phyloP scores from a whole-genome alignment of 768 basidiomycete species.

The Naganishia randhawae region DNA sequence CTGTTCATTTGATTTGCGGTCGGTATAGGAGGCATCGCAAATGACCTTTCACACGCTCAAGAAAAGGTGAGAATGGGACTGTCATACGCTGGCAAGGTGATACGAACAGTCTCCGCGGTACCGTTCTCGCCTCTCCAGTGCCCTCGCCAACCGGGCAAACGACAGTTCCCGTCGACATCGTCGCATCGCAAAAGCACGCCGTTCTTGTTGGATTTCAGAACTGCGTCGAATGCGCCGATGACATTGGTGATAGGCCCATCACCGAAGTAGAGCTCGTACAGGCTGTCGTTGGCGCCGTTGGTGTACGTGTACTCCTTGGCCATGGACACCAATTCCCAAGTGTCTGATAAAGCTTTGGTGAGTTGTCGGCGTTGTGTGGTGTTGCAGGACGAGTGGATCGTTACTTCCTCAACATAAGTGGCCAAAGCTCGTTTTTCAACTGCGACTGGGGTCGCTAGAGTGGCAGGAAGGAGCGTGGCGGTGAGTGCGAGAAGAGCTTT shows the following conservation, averaged over 20 bases:
- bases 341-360: constrained; percentile 38
- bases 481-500: constrained; percentile 14
- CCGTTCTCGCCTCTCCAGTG: constrained; percentile 50
- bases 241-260: constrained; percentile 32
- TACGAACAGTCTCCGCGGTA: constrained; percentile 44
- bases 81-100: not conserved
- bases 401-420: constrained; percentile 32
- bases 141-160: constrained; percentile 44
- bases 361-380: constrained; percentile 40
- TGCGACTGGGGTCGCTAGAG: constrained; percentile 32
- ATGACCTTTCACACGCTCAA: constrained; percentile 29
- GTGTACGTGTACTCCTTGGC: constrained; percentile 35
- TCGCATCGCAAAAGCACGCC: constrained; percentile 48
- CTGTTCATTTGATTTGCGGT: constrained; percentile 36
- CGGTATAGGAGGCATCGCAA: constrained; percentile 44
- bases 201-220: constrained; percentile 42
- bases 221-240: constrained; percentile 39
- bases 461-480: constrained; percentile 25
- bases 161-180: constrained; percentile 45
- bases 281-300: constrained; percentile 41
- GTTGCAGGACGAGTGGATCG: constrained; percentile 42
- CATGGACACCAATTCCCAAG: constrained; percentile 35
- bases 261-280: constrained; percentile 48
- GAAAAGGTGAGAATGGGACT: not conserved
- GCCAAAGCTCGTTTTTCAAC: constrained; percentile 34